These are phyloP conservation scores for Athelia psychrophila DNA, from an alignment of 1,284 basidiomycete genomes.

Conservation along the genomic window DNA sequence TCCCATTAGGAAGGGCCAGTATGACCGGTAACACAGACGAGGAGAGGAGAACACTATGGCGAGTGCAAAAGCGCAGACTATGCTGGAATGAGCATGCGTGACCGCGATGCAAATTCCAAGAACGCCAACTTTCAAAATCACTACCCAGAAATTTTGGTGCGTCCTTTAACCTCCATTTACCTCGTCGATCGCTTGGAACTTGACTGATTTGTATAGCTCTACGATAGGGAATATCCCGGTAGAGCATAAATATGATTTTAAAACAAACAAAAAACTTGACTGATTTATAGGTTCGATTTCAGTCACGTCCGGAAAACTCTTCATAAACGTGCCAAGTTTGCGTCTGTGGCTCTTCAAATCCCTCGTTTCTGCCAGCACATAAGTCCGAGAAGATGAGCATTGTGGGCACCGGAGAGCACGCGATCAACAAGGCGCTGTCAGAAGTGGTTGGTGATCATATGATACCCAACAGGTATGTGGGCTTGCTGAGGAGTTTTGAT, in stretches of 20 bases:
- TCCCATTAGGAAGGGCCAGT: too few species aligned
- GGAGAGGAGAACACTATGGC: too few species aligned
- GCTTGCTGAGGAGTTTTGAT: conserved; percentile 38
- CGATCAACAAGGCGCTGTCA: conserved; percentile 56
- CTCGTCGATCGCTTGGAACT: too few species aligned
- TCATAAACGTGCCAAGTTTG: conserved; percentile 72
- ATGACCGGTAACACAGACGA: too few species aligned
- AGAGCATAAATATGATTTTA: too few species aligned
- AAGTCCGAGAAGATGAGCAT: conserved; percentile 78
- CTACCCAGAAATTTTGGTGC: conserved; percentile 77
- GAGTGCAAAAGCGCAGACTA: conserved; percentile 73
- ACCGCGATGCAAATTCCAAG: conserved; percentile 72
- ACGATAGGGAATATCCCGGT: too few species aligned
- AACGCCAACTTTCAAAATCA: conserved; percentile 71
- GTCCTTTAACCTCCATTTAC: conserved; percentile 19
- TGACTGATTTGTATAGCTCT: too few species aligned
- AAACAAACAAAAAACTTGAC: too few species aligned
- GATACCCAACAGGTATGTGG: conserved; percentile 73
- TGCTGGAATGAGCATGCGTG: conserved; percentile 61
- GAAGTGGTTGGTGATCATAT: conserved; percentile 51
- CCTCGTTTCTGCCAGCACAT: conserved; percentile 61
- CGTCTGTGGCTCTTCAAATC: conserved; percentile 78
- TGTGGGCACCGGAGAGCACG: conserved; percentile 58
- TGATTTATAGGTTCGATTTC: too few species aligned
- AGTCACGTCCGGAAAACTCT: conserved; percentile 61